These are phyloP conservation scores for Suillus decipiens DNA, from an alignment of 768 basidiomycete genomes.

Conservation along the genomic window DNA sequence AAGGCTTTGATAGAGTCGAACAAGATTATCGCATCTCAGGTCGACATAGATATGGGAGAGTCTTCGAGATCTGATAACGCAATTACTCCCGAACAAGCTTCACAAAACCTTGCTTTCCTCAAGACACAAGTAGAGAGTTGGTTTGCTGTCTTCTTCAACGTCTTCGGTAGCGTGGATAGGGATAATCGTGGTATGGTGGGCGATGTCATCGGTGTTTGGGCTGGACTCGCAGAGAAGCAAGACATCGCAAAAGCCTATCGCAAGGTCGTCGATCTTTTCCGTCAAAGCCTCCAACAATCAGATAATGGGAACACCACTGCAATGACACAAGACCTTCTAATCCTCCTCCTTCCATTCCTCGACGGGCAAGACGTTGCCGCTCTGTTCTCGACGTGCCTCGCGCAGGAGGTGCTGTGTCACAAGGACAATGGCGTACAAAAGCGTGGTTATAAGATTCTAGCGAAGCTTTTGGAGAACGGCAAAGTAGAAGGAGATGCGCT, in stretches of 20 bases:
- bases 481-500: constrained; percentile 60
- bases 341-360: constrained; percentile 79
- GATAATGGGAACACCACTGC: constrained; percentile 52
- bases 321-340: constrained; percentile 81
- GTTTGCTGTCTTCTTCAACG: constrained; percentile 94
- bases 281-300: constrained; percentile 53
- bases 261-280: constrained; percentile 75
- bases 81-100: constrained; percentile 61
- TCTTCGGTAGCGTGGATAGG: constrained; percentile 84
- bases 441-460: constrained; percentile 87
- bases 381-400: constrained; percentile 72
- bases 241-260: constrained; percentile 80
- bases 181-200: constrained; percentile 79
- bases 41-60: constrained; percentile 30
- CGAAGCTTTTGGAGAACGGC: constrained; percentile 66
- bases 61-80: constrained; percentile 24
- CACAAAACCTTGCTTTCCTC: constrained; percentile 69
- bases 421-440: constrained; percentile 92
- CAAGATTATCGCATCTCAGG: constrained; percentile 47
- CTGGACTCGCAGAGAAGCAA: constrained; percentile 73
- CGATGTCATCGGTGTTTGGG: constrained; percentile 88
- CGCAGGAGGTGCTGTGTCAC: constrained; percentile 65
- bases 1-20: constrained; percentile 84
- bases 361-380: constrained; percentile 57
- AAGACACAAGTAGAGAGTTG: constrained; percentile 85